These are phyloP conservation scores for Macrolepiota fuliginosa DNA, from an alignment of 768 basidiomycete genomes.

Conservation along the genomic window DNA sequence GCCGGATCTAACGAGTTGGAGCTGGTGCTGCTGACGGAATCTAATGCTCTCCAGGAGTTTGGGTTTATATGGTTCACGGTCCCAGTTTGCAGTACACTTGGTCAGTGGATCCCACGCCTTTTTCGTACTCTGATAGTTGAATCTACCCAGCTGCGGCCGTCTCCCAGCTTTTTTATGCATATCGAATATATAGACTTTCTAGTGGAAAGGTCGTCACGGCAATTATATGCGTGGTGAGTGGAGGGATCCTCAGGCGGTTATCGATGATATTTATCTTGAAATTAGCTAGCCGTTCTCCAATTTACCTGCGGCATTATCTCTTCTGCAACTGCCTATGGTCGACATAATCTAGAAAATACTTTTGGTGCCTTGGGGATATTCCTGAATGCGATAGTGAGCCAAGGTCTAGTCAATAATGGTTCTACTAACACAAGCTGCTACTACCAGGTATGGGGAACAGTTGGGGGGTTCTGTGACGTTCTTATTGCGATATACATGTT, in stretches of 20 bases:
- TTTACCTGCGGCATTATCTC: neutral
- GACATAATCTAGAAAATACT: neutral
- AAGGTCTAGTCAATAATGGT: neutral
- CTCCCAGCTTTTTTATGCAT: neutral
- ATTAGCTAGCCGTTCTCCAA: neutral
- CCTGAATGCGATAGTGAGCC: neutral
- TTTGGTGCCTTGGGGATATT: neutral
- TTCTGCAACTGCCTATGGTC: neutral
- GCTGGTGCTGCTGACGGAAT: neutral
- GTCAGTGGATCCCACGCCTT: neutral
- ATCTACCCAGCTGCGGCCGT: neutral
- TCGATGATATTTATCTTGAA: neutral
- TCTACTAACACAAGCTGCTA: neutral
- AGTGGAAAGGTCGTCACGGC: neutral
- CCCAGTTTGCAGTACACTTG: neutral
- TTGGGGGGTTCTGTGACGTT: neutral
- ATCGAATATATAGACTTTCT: conserved; percentile 3
- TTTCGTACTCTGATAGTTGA: neutral
- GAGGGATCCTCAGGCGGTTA: neutral
- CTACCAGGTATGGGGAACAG: neutral
- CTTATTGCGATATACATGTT: conserved; percentile 9
- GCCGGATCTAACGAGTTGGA: neutral
- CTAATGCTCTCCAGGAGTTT: neutral
- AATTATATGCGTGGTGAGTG: neutral
- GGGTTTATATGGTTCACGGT: conserved; percentile 5